Base-by-base conservation (phyloP, 192 early-diverging fungal genomes). In the Rhizophagus prolifer region DNA sequence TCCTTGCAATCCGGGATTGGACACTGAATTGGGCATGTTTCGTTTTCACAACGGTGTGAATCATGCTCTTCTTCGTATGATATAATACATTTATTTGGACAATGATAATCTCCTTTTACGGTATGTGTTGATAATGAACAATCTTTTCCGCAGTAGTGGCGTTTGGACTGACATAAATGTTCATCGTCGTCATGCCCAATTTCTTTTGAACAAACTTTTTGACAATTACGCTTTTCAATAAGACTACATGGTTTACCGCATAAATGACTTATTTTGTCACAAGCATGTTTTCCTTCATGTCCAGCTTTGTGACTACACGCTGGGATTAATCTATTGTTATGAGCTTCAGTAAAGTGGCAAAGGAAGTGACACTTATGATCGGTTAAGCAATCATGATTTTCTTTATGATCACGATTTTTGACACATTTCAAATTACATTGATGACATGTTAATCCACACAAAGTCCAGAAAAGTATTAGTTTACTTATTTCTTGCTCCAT, bases 81-180 rank as follows among this genome's bases (percentile, higher is more conserved):
- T 26, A 13, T 60, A 14, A 74, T 74, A 46, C 72, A 74, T 38
- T 58, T 41, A 36, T 74, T 74, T 13, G 36, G 72, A 62, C 72
- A 74, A 23, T 26, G 30, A 44, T 74, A 74, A 26, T 64, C 60
- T 16, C 72, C 72, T 25, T 60, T 78, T 62, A 38, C 9, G 10
- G 77, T 78, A 13, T 41, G 10, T 23, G 72, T 61, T 14, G 19
- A 36, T 44, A 79, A 47, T 26, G 78, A 79, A 44, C 78, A 79
- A 26, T 60, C 44, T 36, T 58, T 38, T 64, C 78, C 78, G 30
- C 78, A 79, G 23, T 75, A 79, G 19, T 79, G 78, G n/a, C n/a
- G 23, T 16, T 10, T 68, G 10, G 77, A 30, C 47, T 71, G 75
- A 46, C 77, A 78, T 14, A 72, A 12, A 72, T 78, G 77, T 16